Percentiles rank a stretch among this genome's conserved stretches.
Conservation (phyloP, 495 filamentous ascomycete genomes). For the Lophiostoma macrostomum region DNA sequence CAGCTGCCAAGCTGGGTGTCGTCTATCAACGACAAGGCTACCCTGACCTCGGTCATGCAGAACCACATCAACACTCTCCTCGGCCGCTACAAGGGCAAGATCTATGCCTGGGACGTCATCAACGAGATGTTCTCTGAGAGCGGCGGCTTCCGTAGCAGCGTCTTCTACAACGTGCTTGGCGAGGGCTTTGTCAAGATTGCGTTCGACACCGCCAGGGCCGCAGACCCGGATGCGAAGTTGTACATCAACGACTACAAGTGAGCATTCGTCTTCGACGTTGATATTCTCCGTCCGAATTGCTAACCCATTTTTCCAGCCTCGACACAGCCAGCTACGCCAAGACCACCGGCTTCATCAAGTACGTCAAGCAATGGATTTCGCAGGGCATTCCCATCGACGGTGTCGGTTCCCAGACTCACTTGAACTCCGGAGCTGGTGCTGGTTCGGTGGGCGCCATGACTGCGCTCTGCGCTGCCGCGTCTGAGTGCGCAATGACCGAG, state of each 20-base stretch:
- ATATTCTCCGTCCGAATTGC: slow-evolving; percentile 7
- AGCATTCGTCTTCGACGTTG: slow-evolving; percentile 37
- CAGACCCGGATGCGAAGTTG: slow-evolving; percentile 58
- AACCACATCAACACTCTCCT: slow-evolving; percentile 59
- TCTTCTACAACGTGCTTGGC: slow-evolving; percentile 60
- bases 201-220: slow-evolving; percentile 57
- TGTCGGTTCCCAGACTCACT: slow-evolving; percentile 65
- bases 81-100: slow-evolving; percentile 60
- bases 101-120: slow-evolving; percentile 64
- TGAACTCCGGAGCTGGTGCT: slow-evolving; percentile 47
- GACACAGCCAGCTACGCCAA: slow-evolving; percentile 52
- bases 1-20: slow-evolving; percentile 62
- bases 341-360: slow-evolving; percentile 57
- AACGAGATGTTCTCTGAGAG: slow-evolving; percentile 67
- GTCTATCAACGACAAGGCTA: slow-evolving; percentile 48
- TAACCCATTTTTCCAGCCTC: slow-evolving; percentile 32
- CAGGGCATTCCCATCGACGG: slow-evolving; percentile 70
- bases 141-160: slow-evolving; percentile 53
- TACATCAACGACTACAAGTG: slow-evolving; percentile 73
- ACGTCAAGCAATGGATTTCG: slow-evolving; percentile 65
- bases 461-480: slow-evolving; percentile 52
- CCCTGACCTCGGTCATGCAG: slow-evolving; percentile 53
- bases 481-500: slow-evolving; percentile 62
- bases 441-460: slow-evolving; percentile 52
- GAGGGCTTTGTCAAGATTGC: slow-evolving; percentile 58